Evolutionary conservation across 345 rosid genomes (phyloP), one percentile per base, ranked within the genome.

Genomic region (Alliaria petiolata): DNA sequence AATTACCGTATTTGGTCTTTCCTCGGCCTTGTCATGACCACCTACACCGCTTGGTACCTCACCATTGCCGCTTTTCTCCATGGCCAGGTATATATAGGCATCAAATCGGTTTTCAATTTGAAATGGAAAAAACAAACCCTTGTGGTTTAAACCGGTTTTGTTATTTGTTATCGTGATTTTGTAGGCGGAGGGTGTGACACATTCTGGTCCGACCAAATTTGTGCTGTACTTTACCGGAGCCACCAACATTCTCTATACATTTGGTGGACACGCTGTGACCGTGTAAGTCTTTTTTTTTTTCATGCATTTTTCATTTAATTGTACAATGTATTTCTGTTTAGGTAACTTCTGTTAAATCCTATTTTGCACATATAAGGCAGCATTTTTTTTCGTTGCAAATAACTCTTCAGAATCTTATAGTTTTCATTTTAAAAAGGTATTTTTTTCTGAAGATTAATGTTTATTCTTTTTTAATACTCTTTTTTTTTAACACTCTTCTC

Each of bases 231-330:
- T 93, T 82, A 93, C 98, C 77, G 98, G 98, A 71, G 98, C 98
- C 70, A 93, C 98, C 83, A 93, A 93, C 79, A 86, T 93, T 11
- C 90, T 93, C 61, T 93, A 93, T 80, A 93, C 98, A 19, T 93
- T 91, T n/a, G 98, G 98, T 35, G 98, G 98, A 25, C 98, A 93
- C 61, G 98, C 98, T 28, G 98, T 93, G 70, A 93, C 98, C 13
- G 98, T 93, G 98, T 93, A 83, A 83, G 95, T 72, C 45, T 44
- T 67, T 69, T 39, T 66, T 47, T 0, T 54, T 20, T 9, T 19
- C 39, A 12, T 36, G 6, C 13, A 13, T 26, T 44, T 51, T n/a
- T 57, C 16, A 52, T 8, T 51, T 25, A 65, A 10, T 40, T 16
- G 12, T 28, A 55, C 28, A 5, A 59, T 40, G 8, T 49, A 39